Conservation (phyloP, 768 basidiomycete genomes). For the Daedalea quercina region DNA sequence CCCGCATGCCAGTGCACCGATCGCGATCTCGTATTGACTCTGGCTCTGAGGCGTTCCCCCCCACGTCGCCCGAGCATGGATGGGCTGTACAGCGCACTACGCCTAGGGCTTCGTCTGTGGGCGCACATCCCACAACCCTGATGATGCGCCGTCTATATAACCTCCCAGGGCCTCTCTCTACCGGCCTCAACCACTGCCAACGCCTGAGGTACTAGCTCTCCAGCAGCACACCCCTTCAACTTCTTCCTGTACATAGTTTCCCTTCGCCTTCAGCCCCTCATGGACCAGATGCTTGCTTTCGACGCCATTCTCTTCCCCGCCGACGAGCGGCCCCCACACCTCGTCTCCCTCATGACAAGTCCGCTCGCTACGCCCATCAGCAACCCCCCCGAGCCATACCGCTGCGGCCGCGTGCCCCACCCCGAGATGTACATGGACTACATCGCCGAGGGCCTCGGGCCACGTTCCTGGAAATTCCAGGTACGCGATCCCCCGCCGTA, state of each 20-base stretch:
- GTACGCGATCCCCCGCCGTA: constrained; percentile 29
- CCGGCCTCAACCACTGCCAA: too few relatives aligned
- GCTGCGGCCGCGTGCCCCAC: constrained; percentile 64
- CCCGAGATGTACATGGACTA: constrained; percentile 85
- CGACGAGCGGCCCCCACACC: constrained; percentile 69
- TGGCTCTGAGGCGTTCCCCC: too few relatives aligned
- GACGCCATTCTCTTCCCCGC: constrained; percentile 75
- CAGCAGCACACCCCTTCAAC: background rate
- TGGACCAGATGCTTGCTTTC: constrained; percentile 61
- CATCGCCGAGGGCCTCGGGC: constrained; percentile 65
- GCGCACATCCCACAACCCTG: too few relatives aligned
- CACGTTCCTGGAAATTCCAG: constrained; percentile 68
- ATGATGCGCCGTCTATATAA: too few relatives aligned
- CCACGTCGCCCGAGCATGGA: too few relatives aligned
- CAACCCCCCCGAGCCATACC: constrained; percentile 24
- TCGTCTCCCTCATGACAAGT: constrained; percentile 74
- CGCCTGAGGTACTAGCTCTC: too few relatives aligned
- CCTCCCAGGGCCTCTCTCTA: too few relatives aligned
- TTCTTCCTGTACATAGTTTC: constrained; percentile 2
- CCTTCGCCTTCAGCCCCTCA: constrained; percentile 17
- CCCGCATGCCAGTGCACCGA: too few relatives aligned
- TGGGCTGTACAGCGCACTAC: too few relatives aligned
- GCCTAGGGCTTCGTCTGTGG: too few relatives aligned
- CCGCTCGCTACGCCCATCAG: constrained; percentile 20
- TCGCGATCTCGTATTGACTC: too few relatives aligned